Evolutionary conservation across 1,284 basidiomycete genomes (phyloP).

Genomic region (Cystobasidium slooffiae): DNA sequence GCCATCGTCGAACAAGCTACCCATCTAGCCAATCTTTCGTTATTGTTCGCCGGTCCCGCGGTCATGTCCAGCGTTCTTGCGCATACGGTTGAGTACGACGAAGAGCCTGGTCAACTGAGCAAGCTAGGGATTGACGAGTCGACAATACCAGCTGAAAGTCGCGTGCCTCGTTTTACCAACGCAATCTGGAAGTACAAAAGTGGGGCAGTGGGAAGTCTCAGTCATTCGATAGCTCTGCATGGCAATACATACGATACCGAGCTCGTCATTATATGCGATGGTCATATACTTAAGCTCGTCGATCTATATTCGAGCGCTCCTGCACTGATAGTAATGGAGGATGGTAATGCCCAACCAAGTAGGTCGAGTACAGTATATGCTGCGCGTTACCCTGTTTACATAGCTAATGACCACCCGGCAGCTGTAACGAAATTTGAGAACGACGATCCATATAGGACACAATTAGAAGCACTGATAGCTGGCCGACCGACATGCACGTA

Average conservation of each 20-base stretch:
- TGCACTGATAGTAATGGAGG: conserved; percentile 35
- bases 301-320: conserved; percentile 42
- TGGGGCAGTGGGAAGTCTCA: conserved; percentile 86
- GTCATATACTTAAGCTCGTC: conserved; percentile 40
- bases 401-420: not conserved
- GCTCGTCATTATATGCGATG: conserved; percentile 67
- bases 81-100: conserved; percentile 86
- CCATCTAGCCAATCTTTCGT: conserved; percentile 53
- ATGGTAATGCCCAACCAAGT: conserved; percentile 27
- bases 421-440: conserved; percentile 37
- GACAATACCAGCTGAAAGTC: conserved; percentile 71
- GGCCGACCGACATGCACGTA: conserved; percentile 51
- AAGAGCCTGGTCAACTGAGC: conserved; percentile 80
- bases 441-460: conserved; percentile 49
- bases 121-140: conserved; percentile 78
- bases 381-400: not conserved
- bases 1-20: conserved; percentile 55
- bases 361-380: not conserved
- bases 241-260: conserved; percentile 89
- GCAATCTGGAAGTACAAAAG: conserved; percentile 79
- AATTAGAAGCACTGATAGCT: conserved; percentile 43
- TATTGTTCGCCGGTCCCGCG: conserved; percentile 96
- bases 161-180: conserved; percentile 59
- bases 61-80: conserved; percentile 78
- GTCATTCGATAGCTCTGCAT: conserved; percentile 82